Evolutionary conservation across 768 basidiomycete species (phyloP), one percentile per base, ranked within the genome.

Genomic region (Podaxis carcinomalis): DNA sequence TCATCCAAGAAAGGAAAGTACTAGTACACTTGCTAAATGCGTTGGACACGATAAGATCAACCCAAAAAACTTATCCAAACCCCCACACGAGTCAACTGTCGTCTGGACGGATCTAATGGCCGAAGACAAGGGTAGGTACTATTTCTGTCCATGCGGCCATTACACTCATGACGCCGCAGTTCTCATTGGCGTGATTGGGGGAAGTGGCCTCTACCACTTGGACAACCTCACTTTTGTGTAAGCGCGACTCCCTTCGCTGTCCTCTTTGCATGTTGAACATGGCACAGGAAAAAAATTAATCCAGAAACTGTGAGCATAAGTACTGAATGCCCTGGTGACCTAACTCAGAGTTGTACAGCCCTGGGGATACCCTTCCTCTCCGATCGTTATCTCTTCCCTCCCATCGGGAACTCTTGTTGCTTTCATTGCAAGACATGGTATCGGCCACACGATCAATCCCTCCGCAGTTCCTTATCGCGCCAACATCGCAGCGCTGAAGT

Each of bases 401-500:
- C 91, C 93, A 1, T 88, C 90, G 0, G 92, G 93, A 42, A 78
- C 83, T 0, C 81, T 79, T 50, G 76, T 98, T 64, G 96, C 96
- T 55, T 99, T 98, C 79, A 74, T 98, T 54, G 89, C 96, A 0
- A 87, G 96, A 9, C 97, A 98, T 71, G 95, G 95, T 13, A 69
- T 73, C n/a, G 82, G 84, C 9, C 96, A 98, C 77, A 81, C 76
- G 63, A 83, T 94, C 73, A 70, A 82, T 14, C 96, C 96, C 1
- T 90, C 93, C 5, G 70, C 81, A 36, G 90, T 98, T 6, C 95
- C 95, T 51, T 75, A 80, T 0, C 87, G 92, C 55, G 96, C 96
- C 64, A 99, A 98, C 81, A 94, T 98, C 68, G 90, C 95, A 28
- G 96, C 95, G 0, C 82, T 98, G 69, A 98, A 98, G 75, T 88